Conservation (phyloP, 2,329 filamentous ascomycete genomes). For the Neonectria ditissima region DNA sequence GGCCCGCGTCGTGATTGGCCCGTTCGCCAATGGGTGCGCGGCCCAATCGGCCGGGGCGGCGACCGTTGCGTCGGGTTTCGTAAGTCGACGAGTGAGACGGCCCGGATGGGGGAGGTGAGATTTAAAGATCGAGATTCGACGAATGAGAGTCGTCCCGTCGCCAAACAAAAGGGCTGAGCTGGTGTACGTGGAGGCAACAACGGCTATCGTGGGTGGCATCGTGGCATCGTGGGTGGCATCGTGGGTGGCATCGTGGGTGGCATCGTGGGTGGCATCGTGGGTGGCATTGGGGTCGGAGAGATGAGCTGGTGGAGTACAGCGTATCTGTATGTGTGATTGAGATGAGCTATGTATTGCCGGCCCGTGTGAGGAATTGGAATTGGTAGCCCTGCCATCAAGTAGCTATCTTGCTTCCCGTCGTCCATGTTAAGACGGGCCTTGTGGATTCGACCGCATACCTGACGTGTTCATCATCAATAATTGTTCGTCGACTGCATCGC, state of each 20-base stretch:
- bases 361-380: too few species aligned
- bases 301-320: background rate
- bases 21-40: conserved; percentile 20
- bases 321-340: too few species aligned
- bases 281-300: too few species aligned
- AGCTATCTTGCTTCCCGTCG: too few species aligned
- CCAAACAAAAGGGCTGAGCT: background rate
- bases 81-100: background rate
- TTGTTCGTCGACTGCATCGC: too few species aligned
- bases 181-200: too few species aligned
- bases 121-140: background rate
- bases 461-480: conserved; percentile 16
- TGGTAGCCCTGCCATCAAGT: too few species aligned
- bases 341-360: too few species aligned
- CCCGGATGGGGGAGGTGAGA: too few species aligned
- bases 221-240: too few species aligned
- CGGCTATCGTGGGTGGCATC: too few species aligned
- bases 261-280: background rate
- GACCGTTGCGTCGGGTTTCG: background rate
- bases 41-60: conserved; percentile 8
- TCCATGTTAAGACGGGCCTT: background rate
- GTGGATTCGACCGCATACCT: background rate
- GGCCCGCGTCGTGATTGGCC: conserved; percentile 26
- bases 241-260: too few species aligned
- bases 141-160: background rate